phyloP scores from a whole-genome alignment of 2,329 filamentous ascomycete species.

The Akanthomyces lecanii region DNA sequence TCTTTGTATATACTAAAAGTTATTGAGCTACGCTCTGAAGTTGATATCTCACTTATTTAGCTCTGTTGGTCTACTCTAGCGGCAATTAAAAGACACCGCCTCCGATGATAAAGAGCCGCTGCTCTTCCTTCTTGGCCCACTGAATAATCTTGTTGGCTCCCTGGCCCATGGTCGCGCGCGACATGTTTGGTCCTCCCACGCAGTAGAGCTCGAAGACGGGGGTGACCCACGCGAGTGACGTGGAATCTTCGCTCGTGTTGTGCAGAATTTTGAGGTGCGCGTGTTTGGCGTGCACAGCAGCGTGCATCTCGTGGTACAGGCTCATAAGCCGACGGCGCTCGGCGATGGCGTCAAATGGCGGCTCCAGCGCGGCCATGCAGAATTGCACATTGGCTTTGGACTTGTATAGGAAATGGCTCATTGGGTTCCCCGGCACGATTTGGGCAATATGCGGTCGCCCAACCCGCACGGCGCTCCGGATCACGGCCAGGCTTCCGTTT shows the following conservation, averaged over 20 bases:
- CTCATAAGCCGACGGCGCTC: slow-evolving; percentile 71
- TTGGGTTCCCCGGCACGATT: slow-evolving; percentile 72
- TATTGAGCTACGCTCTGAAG: slow-evolving; percentile 9
- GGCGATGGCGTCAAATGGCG: slow-evolving; percentile 57
- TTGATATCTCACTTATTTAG: background rate
- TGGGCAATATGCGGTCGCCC: slow-evolving; percentile 70
- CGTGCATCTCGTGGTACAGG: slow-evolving; percentile 80
- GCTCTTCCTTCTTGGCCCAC: slow-evolving; percentile 89
- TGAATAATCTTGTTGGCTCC: slow-evolving; percentile 85
- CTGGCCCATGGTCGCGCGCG: slow-evolving; percentile 65
- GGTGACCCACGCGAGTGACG: slow-evolving; percentile 85
- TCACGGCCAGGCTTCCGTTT: slow-evolving; percentile 69
- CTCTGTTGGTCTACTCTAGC: background rate
- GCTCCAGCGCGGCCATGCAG: slow-evolving; percentile 77
- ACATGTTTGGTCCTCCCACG: slow-evolving; percentile 73
- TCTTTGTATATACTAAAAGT: slow-evolving; percentile 12
- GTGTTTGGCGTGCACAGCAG: slow-evolving; percentile 77
- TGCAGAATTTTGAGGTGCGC: slow-evolving; percentile 85
- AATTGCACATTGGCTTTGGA: slow-evolving; percentile 94
- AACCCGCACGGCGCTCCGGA: slow-evolving; percentile 64
- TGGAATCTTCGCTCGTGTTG: slow-evolving; percentile 67
- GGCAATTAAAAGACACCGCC: slow-evolving; percentile 70
- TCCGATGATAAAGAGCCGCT: slow-evolving; percentile 92
- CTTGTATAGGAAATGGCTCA: slow-evolving; percentile 95
- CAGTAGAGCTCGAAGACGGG: slow-evolving; percentile 92